Percentiles rank a stretch among this genome's conserved stretches.
phyloP scores from a whole-genome alignment of 2,329 filamentous ascomycete species.

The Dothideomycetes sp. region DNA sequence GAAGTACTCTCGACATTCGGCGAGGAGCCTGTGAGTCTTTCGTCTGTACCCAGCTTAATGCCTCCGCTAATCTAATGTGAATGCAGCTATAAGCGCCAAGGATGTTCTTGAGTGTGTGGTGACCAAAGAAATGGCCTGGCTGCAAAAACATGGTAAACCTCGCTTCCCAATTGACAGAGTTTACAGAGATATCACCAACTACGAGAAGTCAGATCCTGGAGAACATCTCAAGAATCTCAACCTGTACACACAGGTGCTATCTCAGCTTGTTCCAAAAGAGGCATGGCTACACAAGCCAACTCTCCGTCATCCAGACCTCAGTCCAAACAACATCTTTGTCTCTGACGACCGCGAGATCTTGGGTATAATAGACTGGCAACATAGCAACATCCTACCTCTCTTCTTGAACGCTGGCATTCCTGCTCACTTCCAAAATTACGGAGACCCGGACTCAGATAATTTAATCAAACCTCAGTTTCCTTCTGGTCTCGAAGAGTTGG shows the following conservation, averaged over 20 bases:
- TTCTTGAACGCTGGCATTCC: constrained; percentile 32
- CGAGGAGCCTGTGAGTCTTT: constrained; percentile 26
- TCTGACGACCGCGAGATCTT: constrained; percentile 24
- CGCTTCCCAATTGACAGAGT: constrained; percentile 26
- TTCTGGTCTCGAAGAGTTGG: constrained; percentile 1
- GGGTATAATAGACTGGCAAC: constrained; percentile 36
- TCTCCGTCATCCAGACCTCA: constrained; percentile 29
- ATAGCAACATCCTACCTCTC: constrained; percentile 28
- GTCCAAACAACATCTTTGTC: constrained; percentile 28
- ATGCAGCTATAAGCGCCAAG: constrained; percentile 21
- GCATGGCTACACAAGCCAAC: constrained; percentile 15
- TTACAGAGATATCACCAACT: constrained; percentile 25
- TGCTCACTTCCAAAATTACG: constrained; percentile 31
- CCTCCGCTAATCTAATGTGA: no score
- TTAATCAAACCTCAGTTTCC: constrained; percentile 22
- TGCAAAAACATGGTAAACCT: constrained; percentile 23
- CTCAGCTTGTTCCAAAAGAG: constrained; percentile 20
- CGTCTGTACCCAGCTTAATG: constrained; percentile 15
- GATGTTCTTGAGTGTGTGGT: constrained; percentile 23
- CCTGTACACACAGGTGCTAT: constrained; percentile 23
- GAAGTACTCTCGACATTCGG: constrained; percentile 19
- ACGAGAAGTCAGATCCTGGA: constrained; percentile 22
- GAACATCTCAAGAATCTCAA: constrained; percentile 24
- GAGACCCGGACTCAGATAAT: constrained; percentile 23
- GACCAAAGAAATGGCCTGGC: constrained; percentile 26